Conservation (phyloP, 1,284 basidiomycete species). For the Malassezia psittaci region DNA sequence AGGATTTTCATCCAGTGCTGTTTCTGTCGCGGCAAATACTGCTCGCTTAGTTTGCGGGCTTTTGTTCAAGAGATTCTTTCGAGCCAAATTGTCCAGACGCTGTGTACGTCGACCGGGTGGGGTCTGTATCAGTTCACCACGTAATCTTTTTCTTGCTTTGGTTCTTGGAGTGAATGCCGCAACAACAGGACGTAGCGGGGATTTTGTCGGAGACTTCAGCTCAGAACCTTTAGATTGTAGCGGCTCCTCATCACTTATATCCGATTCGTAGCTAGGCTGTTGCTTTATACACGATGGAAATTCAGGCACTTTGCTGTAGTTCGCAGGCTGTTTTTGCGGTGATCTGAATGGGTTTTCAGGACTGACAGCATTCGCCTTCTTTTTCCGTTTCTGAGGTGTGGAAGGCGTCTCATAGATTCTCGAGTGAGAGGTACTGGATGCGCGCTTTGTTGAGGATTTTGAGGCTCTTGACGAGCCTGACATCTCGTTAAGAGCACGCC, state of each 20-base stretch:
- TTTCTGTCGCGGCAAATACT: constrained; percentile 3
- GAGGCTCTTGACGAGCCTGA: not conserved
- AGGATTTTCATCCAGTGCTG: not conserved
- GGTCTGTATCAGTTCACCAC: constrained; percentile 13
- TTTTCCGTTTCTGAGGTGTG: constrained; percentile 8
- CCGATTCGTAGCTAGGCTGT: constrained; percentile 7
- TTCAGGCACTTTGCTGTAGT: not conserved
- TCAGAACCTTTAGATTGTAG: not conserved
- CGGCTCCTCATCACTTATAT: constrained; percentile 13
- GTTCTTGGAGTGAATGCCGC: constrained; percentile 10
- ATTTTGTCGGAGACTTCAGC: not conserved
- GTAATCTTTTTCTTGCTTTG: constrained; percentile 15
- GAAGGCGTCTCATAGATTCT: not conserved
- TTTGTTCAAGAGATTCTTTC: constrained; percentile 1
- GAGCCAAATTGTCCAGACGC: not conserved
- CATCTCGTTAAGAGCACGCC: constrained; percentile 6
- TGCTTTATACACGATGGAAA: constrained; percentile 1
- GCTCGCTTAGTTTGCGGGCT: constrained; percentile 10
- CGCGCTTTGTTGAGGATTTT: not conserved
- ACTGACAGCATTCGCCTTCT: not conserved
- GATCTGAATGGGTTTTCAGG: constrained; percentile 16
- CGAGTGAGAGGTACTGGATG: not conserved
- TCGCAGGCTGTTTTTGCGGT: constrained; percentile 3
- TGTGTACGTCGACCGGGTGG: not conserved
- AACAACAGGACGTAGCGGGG: not conserved